A percentile compares a stretch with the other conserved stretches of the same genome.
These are phyloP conservation scores for Eucalyptus marginata DNA, from an alignment of 345 rosid species.

Conservation along the genomic window DNA sequence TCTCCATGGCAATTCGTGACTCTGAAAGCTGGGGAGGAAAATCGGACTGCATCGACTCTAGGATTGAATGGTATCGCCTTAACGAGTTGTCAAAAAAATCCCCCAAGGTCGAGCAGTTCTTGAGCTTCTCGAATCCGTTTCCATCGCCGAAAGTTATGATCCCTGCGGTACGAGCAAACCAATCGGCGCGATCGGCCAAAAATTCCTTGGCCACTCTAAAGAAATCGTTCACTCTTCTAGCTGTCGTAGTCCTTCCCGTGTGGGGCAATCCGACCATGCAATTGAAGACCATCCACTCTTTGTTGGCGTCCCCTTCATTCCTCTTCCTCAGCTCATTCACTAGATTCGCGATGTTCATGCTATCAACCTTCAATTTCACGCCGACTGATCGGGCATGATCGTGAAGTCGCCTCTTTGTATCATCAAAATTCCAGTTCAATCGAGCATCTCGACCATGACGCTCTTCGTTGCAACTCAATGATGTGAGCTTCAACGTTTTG, in stretches of 20 bases:
- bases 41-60: constrained; percentile 22
- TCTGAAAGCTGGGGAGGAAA: constrained; percentile 10
- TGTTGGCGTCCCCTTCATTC: not conserved
- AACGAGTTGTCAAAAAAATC: constrained; percentile 13
- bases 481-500: constrained; percentile 13
- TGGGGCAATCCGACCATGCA: constrained; percentile 43
- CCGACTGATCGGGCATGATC: constrained; percentile 13
- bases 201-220: constrained; percentile 7
- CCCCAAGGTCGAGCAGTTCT: constrained; percentile 1
- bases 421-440: constrained; percentile 5
- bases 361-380: constrained; percentile 12
- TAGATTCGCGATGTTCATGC: constrained; percentile 16
- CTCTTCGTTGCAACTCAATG: constrained; percentile 12
- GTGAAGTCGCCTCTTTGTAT: constrained; percentile 6
- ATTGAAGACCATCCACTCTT: constrained; percentile 30
- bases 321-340: constrained; percentile 10
- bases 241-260: constrained; percentile 17
- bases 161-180: not conserved
- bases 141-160: constrained; percentile 26
- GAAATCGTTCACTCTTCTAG: constrained; percentile 16
- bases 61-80: constrained; percentile 14
- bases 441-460: not conserved
- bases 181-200: not conserved
- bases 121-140: not conserved
- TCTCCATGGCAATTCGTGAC: constrained; percentile 35